Evolutionary conservation across 2,329 filamentous ascomycete species (phyloP).

Genomic region (Fusarium nanum): DNA sequence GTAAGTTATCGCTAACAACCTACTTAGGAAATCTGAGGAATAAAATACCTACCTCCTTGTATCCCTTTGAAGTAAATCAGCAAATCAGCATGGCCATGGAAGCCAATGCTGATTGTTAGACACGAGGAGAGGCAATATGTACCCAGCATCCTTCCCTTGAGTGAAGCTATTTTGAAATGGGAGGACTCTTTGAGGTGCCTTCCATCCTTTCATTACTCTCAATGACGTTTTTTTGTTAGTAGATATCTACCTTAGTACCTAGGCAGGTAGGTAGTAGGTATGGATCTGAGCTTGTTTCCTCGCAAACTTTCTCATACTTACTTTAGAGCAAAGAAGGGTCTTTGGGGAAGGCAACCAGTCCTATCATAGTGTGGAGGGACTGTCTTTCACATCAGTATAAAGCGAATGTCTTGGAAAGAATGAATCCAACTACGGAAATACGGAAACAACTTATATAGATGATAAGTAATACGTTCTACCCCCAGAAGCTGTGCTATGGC

Average conservation of each 20-base stretch:
- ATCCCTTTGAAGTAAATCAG: not conserved
- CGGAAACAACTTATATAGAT: not conserved
- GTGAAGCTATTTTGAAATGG: slow-evolving; percentile 16
- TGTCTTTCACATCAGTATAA: not conserved
- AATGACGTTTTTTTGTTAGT: slow-evolving; percentile 6
- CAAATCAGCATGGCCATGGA: not conserved
- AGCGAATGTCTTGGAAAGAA: not conserved
- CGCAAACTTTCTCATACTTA: not conserved
- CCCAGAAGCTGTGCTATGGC: not conserved
- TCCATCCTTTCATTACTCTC: not conserved
- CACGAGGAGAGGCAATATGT: not conserved
- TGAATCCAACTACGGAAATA: not conserved
- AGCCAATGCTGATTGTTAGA: not conserved
- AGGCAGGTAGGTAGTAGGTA: not conserved
- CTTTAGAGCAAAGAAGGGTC: not conserved
- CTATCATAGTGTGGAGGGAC: not conserved
- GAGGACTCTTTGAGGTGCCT: not conserved
- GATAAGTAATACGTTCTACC: not conserved
- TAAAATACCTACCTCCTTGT: not conserved
- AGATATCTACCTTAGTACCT: not conserved
- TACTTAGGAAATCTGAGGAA: not conserved
- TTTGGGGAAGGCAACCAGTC: no score
- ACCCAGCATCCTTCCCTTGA: not conserved
- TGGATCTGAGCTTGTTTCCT: slow-evolving; percentile 7
- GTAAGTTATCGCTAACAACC: not conserved